Base-by-base conservation (phyloP, 2,329 filamentous ascomycete genomes). In the Pestalotiopsis sp. region DNA sequence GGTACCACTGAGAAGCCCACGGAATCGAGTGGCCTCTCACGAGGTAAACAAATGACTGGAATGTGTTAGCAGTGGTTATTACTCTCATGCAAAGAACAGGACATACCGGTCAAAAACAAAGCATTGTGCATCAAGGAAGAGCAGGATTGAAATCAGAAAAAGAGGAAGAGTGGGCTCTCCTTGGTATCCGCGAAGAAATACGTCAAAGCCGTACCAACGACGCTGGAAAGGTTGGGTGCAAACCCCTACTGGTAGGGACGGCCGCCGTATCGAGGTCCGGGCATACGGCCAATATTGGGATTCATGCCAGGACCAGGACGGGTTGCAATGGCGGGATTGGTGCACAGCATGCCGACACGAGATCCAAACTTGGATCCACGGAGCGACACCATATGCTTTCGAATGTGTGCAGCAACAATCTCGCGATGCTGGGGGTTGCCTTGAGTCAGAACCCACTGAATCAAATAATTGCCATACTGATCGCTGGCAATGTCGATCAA, bases 371-470 rank as follows among this genome's bases (percentile, higher is more conserved):
- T 99, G 77, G 96, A 98, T 68, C 96, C 96, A 70, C 96, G 93
- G 63, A 99, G 92, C 68, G 96, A 99, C 9, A 99, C 96, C 96
- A 99, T 99, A 81, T 99, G 96, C 88, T 98, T 98, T 75, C 94
- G 92, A 75, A 99, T 97, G 78, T 99, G 96, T 68, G 91, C 91
- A 62, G 95, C 94, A 72, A 99, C 96, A 72, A 97, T 85, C 78
- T 99, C 97, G 69, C 94, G 93, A 79, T 98, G 96, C 79, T 97
- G 94, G 67, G 92, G 86, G 68, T 91, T 90, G 70, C 94, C 92
- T 79, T 98, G 93, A 74, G 94, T 95, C 77, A 99, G 86, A 77
- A 99, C 96, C 89, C 97, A 97, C 81, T 99, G 96, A 71, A 99
- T 93, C 71, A 99, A 88, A 77, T 99, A 99, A 83, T 99, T 99